A percentile compares a stretch with the other conserved stretches of the same genome.
phyloP scores from a whole-genome alignment of 139 green algal species.

The Chlamydomonas incerta region DNA sequence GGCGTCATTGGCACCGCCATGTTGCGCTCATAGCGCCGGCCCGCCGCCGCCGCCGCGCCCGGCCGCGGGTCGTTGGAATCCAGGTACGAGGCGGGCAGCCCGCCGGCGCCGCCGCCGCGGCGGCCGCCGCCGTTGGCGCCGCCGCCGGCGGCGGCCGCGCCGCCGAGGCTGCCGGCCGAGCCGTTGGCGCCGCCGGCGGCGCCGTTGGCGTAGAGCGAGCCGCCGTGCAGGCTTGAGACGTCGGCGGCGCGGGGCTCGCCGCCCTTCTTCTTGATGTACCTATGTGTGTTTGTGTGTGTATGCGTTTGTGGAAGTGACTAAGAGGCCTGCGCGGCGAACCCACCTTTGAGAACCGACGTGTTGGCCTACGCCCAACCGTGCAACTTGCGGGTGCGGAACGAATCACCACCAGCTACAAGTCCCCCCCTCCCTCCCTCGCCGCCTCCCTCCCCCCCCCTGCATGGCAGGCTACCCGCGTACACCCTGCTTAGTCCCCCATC shows the following conservation, averaged over 20 bases:
- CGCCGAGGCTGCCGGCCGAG: neutral
- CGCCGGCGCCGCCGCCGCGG: neutral
- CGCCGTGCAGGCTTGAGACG: slow-evolving; percentile 26
- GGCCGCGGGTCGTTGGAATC: neutral
- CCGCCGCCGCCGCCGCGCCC: neutral
- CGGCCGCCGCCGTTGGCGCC: neutral
- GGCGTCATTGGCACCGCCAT: slow-evolving; percentile 28
- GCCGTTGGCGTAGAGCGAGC: slow-evolving; percentile 2
- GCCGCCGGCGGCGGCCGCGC: neutral
- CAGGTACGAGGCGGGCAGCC: slow-evolving; percentile 1
- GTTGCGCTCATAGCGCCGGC: neutral
- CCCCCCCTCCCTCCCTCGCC: neutral
- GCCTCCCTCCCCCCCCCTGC: neutral
- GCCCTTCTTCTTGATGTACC: slow-evolving; percentile 29
- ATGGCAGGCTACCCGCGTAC: neutral
- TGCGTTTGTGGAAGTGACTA: no score
- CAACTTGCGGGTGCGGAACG: no score
- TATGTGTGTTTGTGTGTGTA: no score
- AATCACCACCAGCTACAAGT: no score
- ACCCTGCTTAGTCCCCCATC: no score
- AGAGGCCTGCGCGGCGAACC: no score
- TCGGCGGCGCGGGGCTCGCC: slow-evolving; percentile 32
- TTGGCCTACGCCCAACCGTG: no score
- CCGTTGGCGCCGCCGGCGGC: neutral
- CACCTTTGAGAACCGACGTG: no score